Evolutionary conservation across 805 yeast species (phyloP), one percentile per base, ranked within the genome.

Genomic region (Torulaspora gathmanii): DNA sequence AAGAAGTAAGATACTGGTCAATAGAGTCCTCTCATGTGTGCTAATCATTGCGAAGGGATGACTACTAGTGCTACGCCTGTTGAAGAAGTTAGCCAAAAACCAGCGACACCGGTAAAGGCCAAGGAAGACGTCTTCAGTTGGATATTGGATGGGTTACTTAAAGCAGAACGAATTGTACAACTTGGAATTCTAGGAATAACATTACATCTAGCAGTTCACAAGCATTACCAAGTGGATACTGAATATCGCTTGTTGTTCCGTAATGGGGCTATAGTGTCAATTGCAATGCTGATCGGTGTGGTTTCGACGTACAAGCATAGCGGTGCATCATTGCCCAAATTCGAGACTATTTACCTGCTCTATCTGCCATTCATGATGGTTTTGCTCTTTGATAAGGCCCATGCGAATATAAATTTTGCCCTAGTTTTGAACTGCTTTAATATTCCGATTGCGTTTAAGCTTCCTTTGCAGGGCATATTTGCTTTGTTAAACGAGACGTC

Each of bases 281-380:
- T 58, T 15, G 35, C 58, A 1, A 47, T 57, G 31, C 57, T 60
- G 20, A 45, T 55, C 6, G 52, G 57, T 9, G 46, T 36, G 4
- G 43, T 36, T 34, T 36, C 45, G 12, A 41, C 38, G 7, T 45
- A 44, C 25, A 45, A 30, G 29, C 35, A 42, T 12, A 40, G 49
- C 29, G 35, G 37, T 11, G 36, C 39, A 31, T 7, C 41, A 11
- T 23, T 63, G 19, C 69, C 69, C 0, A 55, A 57, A 11, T 70
- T 68, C 59, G 68, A 69, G 40, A 53, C 63, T 2, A 33, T 68
- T 3, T 69, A 69, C 46, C 31, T 65, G 31, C 44, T 67, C 4
- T 68, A 59, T 47, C 34, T 70, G 16, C 70, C 72, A 2, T 49
- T 62, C 8, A 52, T 63, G 54, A 25, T 67, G 6, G 54, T 67